Conservation (phyloP, 2,329 filamentous ascomycete genomes). For the Aureobasidium sp. region DNA sequence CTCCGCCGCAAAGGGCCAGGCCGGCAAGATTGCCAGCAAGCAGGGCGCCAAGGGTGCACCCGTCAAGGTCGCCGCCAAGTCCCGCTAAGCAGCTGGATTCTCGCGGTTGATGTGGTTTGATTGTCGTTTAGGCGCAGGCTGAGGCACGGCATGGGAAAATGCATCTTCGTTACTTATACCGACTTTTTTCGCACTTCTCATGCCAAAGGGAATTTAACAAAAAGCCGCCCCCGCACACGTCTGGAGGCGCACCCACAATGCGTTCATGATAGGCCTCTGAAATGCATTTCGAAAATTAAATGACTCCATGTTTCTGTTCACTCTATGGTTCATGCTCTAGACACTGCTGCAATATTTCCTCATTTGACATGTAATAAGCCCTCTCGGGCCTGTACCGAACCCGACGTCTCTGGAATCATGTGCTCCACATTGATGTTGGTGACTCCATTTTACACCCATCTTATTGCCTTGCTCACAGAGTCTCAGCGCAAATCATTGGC, state of each 20-base stretch:
- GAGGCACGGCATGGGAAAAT: slow-evolving; percentile 16
- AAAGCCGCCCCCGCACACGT: slow-evolving; percentile 14
- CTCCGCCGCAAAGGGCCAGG: slow-evolving; percentile 66
- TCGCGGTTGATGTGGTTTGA: slow-evolving; percentile 13
- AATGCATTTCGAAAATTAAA: slow-evolving; percentile 15
- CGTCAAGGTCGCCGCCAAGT: slow-evolving; percentile 15
- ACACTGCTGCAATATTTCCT: too few species aligned
- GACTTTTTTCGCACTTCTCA: slow-evolving; percentile 13
- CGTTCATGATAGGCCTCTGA: slow-evolving; percentile 16
- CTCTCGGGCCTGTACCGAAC: too few species aligned
- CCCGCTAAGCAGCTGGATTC: slow-evolving; percentile 11
- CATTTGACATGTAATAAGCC: neutral
- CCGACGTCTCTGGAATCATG: neutral
- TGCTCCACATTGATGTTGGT: neutral
- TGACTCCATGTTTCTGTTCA: slow-evolving; percentile 11
- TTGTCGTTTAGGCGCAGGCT: slow-evolving; percentile 18
- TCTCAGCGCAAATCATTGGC: slow-evolving; percentile 34
- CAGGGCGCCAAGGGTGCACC: slow-evolving; percentile 84
- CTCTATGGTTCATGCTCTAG: neutral
- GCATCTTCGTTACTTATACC: slow-evolving; percentile 15
- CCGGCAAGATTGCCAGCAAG: slow-evolving; percentile 82
- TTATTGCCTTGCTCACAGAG: slow-evolving; percentile 3
- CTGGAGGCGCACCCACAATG: slow-evolving; percentile 15
- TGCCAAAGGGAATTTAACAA: slow-evolving; percentile 12
- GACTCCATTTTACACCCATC: neutral